Evolutionary conservation across 495 filamentous ascomycete species (phyloP), one percentile per base, ranked within the genome.

Genomic region (Penicillium paxilli): DNA sequence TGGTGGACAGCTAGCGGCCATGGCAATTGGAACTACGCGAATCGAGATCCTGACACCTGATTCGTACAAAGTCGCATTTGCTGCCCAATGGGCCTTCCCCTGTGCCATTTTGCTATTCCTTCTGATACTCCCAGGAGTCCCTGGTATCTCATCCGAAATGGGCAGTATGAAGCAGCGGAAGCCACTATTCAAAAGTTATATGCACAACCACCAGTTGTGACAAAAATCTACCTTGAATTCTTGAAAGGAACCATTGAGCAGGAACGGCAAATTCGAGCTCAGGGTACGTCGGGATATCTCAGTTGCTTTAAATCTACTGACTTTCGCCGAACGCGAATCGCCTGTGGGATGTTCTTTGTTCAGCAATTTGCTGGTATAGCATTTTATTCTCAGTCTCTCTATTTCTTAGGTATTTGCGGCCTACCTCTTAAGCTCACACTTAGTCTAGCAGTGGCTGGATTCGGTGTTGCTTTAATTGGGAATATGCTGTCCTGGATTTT

Each of bases 321-420:
- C 11, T 55, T 40, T 28, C 53, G 53, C 1, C 37, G 53, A 19
- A 55, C 53, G 11, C 47, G 53, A 2, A 50, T 55, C 17, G 38
- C 53, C 5, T 50, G 53, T 40, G 53, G 53, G 16, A 55, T 55
- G 47, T 55, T 55, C 46, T 21, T 32, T 2, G 53, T 55, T 12
- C 53, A 50, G 9, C 53, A 55, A 16, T 45, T 50, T 16, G 49
- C 53, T 2, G 47, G 53, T 1, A 50, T 50, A 1, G 53, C 53
- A 33, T 41, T 55, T 8, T 55, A 55, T 44, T 45, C 53, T 4
- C 53, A 55, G 44, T 26, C 28, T 8, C 42, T 55, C 4, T 55
- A 55, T 19, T 50, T 55, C 14, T 12, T 50, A n/a, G 53, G 53
- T 1, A 50, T 55, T 25, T 49, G 23, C 11, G 47, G 53, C 3